phyloP scores from a whole-genome alignment of 179 eudicot species.

The Kewa caespitosa region DNA sequence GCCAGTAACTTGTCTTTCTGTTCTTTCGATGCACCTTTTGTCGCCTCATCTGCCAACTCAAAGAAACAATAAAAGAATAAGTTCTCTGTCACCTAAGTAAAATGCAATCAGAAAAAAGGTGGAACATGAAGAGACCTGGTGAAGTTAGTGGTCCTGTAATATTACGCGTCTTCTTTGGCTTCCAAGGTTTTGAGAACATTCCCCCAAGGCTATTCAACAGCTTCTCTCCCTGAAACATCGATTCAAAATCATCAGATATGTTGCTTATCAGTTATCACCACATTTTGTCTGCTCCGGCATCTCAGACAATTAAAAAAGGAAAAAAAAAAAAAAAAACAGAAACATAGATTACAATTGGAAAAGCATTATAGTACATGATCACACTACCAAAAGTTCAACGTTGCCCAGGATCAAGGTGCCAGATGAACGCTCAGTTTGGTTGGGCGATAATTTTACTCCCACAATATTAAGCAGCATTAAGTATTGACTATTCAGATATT shows the following conservation, averaged over 20 bases:
- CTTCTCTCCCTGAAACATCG: conserved; percentile 72
- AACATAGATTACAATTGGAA: too few species aligned
- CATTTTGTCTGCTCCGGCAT: neutral
- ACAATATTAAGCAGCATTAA: too few species aligned
- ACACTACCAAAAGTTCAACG: too few species aligned
- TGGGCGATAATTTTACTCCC: too few species aligned
- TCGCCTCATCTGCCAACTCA: conserved; percentile 27
- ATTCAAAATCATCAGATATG: neutral
- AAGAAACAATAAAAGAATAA: neutral
- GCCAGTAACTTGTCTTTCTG: conserved; percentile 69
- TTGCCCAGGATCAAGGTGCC: too few species aligned
- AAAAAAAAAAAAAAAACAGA: neutral
- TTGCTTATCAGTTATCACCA: neutral
- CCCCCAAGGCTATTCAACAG: conserved; percentile 84
- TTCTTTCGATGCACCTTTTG: conserved; percentile 46
- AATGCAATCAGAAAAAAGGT: neutral
- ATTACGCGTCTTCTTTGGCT: conserved; percentile 68
- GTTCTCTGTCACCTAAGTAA: too few species aligned
- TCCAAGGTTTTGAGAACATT: conserved; percentile 93
- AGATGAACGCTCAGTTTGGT: too few species aligned
- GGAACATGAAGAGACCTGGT: conserved; percentile 42
- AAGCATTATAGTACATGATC: too few species aligned
- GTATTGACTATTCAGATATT: too few species aligned
- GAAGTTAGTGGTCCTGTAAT: conserved; percentile 64
- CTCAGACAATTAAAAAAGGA: neutral